A percentile compares a stretch with the other conserved stretches of the same genome.
Conservation (phyloP, 148 eudicot species). For the Rhododendron simsii region DNA sequence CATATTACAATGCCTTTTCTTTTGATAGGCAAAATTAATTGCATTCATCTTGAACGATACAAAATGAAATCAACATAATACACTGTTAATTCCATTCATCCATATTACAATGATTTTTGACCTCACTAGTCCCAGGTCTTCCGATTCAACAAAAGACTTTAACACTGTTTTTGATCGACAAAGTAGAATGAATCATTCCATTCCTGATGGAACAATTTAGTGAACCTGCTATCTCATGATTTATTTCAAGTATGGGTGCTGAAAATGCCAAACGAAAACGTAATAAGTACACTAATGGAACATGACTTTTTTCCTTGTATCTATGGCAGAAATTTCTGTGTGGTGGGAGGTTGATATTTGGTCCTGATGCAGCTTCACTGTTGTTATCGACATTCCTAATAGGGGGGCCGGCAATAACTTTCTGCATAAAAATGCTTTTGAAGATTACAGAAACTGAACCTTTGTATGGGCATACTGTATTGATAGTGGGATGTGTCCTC, state of each 20-base stretch:
- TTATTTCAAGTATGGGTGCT: neutral
- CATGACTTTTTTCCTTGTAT: neutral
- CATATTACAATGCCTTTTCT: neutral
- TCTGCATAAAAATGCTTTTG: slow-evolving; percentile 55
- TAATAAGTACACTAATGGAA: neutral
- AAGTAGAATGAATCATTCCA: neutral
- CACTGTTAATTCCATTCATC: too few relatives aligned
- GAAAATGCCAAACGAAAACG: neutral
- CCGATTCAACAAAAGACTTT: neutral
- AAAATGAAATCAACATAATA: too few relatives aligned
- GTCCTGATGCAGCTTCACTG: slow-evolving; percentile 74
- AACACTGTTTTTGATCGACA: too few relatives aligned
- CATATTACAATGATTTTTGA: neutral
- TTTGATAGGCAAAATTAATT: too few relatives aligned
- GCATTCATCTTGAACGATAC: too few relatives aligned
- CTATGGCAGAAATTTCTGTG: slow-evolving; percentile 67
- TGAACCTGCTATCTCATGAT: neutral
- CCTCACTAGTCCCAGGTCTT: neutral
- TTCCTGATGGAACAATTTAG: neutral
- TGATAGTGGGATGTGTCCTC: slow-evolving; percentile 52
- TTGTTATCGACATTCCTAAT: slow-evolving; percentile 56
- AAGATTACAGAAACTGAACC: slow-evolving; percentile 41
- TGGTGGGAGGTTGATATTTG: slow-evolving; percentile 89
- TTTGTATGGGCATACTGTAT: slow-evolving; percentile 44
- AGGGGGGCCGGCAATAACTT: slow-evolving; percentile 63